Evolutionary conservation across 768 basidiomycete species (phyloP).

Genomic region (Boletales sp.): DNA sequence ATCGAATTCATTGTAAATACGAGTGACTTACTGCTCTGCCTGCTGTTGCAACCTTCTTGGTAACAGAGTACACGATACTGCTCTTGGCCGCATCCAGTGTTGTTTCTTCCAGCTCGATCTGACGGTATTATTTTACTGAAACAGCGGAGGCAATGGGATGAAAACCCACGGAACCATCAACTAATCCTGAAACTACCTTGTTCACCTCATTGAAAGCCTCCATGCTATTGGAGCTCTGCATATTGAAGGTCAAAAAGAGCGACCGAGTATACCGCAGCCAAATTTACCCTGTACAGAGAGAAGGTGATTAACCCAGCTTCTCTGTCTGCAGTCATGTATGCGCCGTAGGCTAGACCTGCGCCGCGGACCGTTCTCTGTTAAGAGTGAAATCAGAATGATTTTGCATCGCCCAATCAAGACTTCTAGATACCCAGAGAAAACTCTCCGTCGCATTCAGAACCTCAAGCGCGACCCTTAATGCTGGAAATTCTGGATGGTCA

Average conservation of each 20-base stretch:
- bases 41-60: constrained; percentile 78
- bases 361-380: constrained; percentile 83
- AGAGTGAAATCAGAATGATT: constrained; percentile 7
- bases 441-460: constrained; percentile 92
- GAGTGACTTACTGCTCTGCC: constrained; percentile 69
- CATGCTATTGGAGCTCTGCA: constrained; percentile 74
- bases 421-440: constrained; percentile 75
- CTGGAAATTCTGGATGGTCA: constrained; percentile 78
- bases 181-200: constrained; percentile 72
- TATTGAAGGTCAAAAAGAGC: constrained; percentile 5
- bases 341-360: constrained; percentile 93
- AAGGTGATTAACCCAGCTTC: constrained; percentile 79
- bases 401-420: not conserved
- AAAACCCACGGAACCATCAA: constrained; percentile 70
- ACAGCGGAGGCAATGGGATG: not conserved
- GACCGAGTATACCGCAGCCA: not conserved
- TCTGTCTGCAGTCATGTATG: constrained; percentile 65
- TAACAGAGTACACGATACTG: constrained; percentile 80
- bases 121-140: constrained; percentile 3
- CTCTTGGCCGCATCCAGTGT: constrained; percentile 90
- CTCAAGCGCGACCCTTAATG: constrained; percentile 79
- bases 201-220: constrained; percentile 79
- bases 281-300: constrained; percentile 70
- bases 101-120: constrained; percentile 80
- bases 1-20: not conserved